Conservation (phyloP, 1,139 yeast species). For the Wickerhamomyces sp. region DNA sequence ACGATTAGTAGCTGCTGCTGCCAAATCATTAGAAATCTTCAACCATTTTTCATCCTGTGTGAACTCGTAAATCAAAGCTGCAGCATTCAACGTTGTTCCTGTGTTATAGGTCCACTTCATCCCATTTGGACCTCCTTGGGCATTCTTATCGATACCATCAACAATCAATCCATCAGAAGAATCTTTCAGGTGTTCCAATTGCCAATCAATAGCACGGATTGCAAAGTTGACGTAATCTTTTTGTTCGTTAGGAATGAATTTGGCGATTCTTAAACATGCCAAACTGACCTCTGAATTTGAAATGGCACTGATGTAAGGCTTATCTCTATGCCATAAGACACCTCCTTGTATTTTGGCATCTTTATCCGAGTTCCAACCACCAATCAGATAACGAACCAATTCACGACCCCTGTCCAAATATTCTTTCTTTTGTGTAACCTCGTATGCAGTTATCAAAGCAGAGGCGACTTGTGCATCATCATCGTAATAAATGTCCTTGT, state of each 20-base stretch:
- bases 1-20: slow-evolving; percentile 53
- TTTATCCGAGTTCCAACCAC: slow-evolving; percentile 50
- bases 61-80: slow-evolving; percentile 44
- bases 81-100: slow-evolving; percentile 59
- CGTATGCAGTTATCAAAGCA: slow-evolving; percentile 63
- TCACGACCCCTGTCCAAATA: slow-evolving; percentile 56
- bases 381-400: slow-evolving; percentile 57
- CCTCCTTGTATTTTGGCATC: slow-evolving; percentile 41
- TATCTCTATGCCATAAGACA: slow-evolving; percentile 60
- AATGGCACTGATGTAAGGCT: slow-evolving; percentile 57
- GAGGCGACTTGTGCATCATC: slow-evolving; percentile 75
- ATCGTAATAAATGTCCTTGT: slow-evolving; percentile 64
- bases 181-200: slow-evolving; percentile 47
- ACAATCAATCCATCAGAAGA: slow-evolving; percentile 49
- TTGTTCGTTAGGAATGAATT: slow-evolving; percentile 44
- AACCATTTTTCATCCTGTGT: slow-evolving; percentile 54
- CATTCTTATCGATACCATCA: slow-evolving; percentile 57
- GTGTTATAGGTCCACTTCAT: slow-evolving; percentile 69
- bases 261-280: slow-evolving; percentile 56
- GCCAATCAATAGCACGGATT: slow-evolving; percentile 48
- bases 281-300: slow-evolving; percentile 71
- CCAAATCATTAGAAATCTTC: slow-evolving; percentile 50
- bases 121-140: slow-evolving; percentile 38
- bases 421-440: slow-evolving; percentile 53
- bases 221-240: slow-evolving; percentile 46